Evolutionary conservation across 2,329 filamentous ascomycete species (phyloP), one percentile per base, ranked within the genome.

Genomic region (Alternaria alternata): DNA sequence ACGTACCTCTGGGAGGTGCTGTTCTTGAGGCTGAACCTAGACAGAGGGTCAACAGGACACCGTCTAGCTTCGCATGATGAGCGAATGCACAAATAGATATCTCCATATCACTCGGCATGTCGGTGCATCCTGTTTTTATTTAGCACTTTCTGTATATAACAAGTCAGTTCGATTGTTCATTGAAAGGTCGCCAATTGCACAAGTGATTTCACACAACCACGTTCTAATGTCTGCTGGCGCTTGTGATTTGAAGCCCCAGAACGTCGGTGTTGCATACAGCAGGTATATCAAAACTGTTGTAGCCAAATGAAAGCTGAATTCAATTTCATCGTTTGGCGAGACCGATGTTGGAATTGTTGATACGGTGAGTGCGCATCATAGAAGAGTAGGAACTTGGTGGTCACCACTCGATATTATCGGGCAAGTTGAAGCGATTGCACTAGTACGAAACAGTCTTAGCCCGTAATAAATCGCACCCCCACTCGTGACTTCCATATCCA

Each of bases 401-500:
- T 14, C 39, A 54, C 26, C 26, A n/a, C n/a, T 28, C 14, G 22
- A 34, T 51, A 20, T 9, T 22, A 11, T 14, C n/a, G 7, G 14
- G 32, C 53, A 38, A n/a, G 42, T 12, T 38, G 36, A 54, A 57
- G 63, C 61, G 56, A 62, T 1, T 5, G 2, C 54, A 7, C 64
- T 66, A 66, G 54, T 48, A 16, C 36, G 9, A 20, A 53, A 38
- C 12, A 34, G 18, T 54, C 43, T 48, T 65, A 67, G 59, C 44
- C 9, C 48, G 57, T 68, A 70, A 66, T 65, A 51, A 49, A 49
- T 49, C 54, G 51, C 49, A 54, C 54, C 65, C 65, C 63, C 61
- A 68, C 68, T 59, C 63, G 61, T 70, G 72, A 68, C 71, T 74
- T 49, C 64, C 63, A 70, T 64, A 59, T 62, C 49, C 47, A 67